These are phyloP conservation scores for Skeletonema tropicum DNA, from an alignment of 108 stramenopile genomes.

Conservation along the genomic window DNA sequence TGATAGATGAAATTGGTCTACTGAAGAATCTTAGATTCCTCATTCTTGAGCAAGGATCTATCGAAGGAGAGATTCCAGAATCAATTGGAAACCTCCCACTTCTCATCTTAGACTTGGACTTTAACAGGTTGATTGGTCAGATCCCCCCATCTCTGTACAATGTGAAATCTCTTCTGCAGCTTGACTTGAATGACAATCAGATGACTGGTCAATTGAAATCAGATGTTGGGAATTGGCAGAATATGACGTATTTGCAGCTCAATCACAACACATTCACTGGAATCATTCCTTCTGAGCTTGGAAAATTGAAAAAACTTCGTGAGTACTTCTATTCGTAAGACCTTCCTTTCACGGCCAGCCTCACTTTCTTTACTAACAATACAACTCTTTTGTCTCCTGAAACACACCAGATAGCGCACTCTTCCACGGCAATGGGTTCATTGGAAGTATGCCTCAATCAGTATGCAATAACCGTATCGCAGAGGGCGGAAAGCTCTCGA, in stretches of 20 bases:
- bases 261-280: constrained; percentile 57
- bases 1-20: constrained; percentile 34
- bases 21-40: constrained; percentile 35
- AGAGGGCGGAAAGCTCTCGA: constrained; percentile 4
- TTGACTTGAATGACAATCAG: constrained; percentile 75
- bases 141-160: constrained; percentile 19
- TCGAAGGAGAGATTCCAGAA: constrained; percentile 49
- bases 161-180: constrained; percentile 17
- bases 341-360: too few species aligned
- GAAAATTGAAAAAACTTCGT: constrained; percentile 24
- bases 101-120: constrained; percentile 26
- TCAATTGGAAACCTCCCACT: constrained; percentile 35
- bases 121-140: constrained; percentile 11
- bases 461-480: not conserved
- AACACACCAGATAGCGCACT: constrained; percentile 14
- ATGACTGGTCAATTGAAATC: constrained; percentile 59
- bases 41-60: constrained; percentile 42
- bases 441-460: constrained; percentile 14
- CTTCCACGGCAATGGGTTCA: constrained; percentile 2
- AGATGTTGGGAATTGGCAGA: constrained; percentile 38
- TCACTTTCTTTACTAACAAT: too few species aligned
- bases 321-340: too few species aligned
- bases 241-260: constrained; percentile 54
- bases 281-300: constrained; percentile 53
- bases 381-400: not conserved